Percentiles rank a stretch among this genome's conserved stretches.
Evolutionary conservation across 495 filamentous ascomycete species (phyloP).

Genomic region (Entonaema liquescens): DNA sequence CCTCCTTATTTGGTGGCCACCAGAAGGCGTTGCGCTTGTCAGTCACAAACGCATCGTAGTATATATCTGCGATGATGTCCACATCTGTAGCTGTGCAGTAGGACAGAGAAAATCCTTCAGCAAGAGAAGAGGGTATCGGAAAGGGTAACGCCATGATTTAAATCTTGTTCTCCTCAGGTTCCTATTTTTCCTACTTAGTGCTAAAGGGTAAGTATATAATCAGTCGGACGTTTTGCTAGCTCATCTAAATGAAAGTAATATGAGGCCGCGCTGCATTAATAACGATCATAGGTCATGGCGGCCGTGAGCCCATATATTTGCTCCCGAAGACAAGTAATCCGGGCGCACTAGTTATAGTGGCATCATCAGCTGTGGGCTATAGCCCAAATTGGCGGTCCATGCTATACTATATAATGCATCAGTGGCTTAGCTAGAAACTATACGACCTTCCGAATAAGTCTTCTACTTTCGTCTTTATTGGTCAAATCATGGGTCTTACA

Average conservation of each 20-base stretch:
- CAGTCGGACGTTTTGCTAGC: background rate
- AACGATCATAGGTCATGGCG: background rate
- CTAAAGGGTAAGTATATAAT: background rate
- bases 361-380: background rate
- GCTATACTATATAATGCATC: background rate
- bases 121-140: constrained; percentile 12
- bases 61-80: constrained; percentile 25
- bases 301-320: background rate
- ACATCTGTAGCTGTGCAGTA: constrained; percentile 32
- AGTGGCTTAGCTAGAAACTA: background rate
- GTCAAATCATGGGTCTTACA: background rate
- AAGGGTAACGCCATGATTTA: constrained; percentile 32
- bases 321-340: constrained; percentile 8
- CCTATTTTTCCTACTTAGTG: background rate
- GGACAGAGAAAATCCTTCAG: constrained; percentile 32
- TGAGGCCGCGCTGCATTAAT: background rate
- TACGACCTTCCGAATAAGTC: constrained; percentile 2
- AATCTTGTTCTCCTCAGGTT: background rate
- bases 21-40: constrained; percentile 39
- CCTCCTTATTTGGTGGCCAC: constrained; percentile 37
- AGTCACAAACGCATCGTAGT: constrained; percentile 33
- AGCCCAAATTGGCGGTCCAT: background rate
- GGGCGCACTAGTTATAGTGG: constrained; percentile 12
- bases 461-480: background rate
- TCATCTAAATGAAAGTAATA: background rate